Conservation (phyloP, 495 filamentous ascomycete genomes). For the Talaromyces borbonicus region DNA sequence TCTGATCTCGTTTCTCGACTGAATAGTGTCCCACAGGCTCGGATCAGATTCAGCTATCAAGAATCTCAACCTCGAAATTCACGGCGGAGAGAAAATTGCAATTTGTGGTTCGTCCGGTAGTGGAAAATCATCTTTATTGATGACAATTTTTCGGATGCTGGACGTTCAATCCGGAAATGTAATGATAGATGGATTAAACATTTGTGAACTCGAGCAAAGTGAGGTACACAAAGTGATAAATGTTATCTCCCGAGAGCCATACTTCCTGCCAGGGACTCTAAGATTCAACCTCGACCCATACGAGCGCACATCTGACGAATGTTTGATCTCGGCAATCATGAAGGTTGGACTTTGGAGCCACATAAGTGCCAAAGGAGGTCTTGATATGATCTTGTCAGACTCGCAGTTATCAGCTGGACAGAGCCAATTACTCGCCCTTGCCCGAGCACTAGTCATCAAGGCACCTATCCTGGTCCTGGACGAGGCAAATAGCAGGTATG, state of each 20-base stretch:
- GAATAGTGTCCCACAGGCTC: constrained; percentile 4
- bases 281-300: constrained; percentile 24
- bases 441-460: constrained; percentile 9
- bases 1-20: neutral
- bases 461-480: constrained; percentile 18
- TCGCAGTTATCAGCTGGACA: constrained; percentile 29
- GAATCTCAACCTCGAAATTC: constrained; percentile 18
- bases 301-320: constrained; percentile 8
- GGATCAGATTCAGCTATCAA: constrained; percentile 3
- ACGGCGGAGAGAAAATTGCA: constrained; percentile 23
- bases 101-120: constrained; percentile 31
- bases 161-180: constrained; percentile 7
- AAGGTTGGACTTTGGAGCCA: constrained; percentile 14
- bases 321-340: constrained; percentile 15
- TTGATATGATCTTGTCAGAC: constrained; percentile 11
- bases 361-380: constrained; percentile 12
- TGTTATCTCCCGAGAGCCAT: constrained; percentile 29
- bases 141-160: constrained; percentile 8
- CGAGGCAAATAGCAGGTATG: constrained; percentile 18
- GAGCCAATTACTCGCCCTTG: constrained; percentile 26
- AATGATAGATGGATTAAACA: constrained; percentile 14
- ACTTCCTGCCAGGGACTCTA: constrained; percentile 21
- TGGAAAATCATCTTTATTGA: constrained; percentile 19
- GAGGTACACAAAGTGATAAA: constrained; percentile 13
- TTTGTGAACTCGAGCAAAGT: constrained; percentile 11